Base-by-base conservation (phyloP, 2,329 filamentous ascomycete genomes). In the Aspergillus sp. region DNA sequence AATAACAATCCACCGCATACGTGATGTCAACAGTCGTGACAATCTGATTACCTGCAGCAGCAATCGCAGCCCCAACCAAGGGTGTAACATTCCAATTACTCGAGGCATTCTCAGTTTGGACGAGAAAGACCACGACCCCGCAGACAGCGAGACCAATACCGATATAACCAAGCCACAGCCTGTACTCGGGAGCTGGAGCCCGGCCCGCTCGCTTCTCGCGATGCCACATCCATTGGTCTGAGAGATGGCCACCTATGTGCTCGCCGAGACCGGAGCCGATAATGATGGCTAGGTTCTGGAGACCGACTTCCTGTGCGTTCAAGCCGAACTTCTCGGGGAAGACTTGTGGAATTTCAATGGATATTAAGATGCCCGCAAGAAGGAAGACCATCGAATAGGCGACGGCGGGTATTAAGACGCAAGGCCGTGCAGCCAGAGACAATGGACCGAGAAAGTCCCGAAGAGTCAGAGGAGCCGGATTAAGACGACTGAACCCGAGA, bases 21-120 rank as follows among this genome's bases (percentile, higher is more conserved):
- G 85, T 87, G 47, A 86, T 80, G 59, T 86, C 68, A 1, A 86
- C 80, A 0, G 85, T 87, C 0, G 85, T 87, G 17, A 87, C 78
- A 30, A 88, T 79, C 70, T 87, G 85, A 61, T 86, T 86, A 0
- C 85, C 85, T 6, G 77, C 80, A 0, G 79, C 80, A 2, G 27
- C 27, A 30, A 83, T 79, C 3, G 76, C 84, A 6, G 77, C 79
- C 6, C 84, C 84, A 5, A 86, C 68, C 13, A 86, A 73, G 0
- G 85, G 85, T 0, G 81, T 81, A 13, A 86, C 9, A 9, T 30
- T 11, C 27, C 27, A 30, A 30, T 30, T 3, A 30, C 27, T 30
- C 9, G 27, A 30, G 27, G 27, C 27, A 30, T 30, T 30, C 9
- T 30, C 27, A 4, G 27, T 30, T 30, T 30, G 27, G 4, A 30